A percentile compares a stretch with the other conserved stretches of the same genome.
Conservation (phyloP, 192 early-diverging fungal genomes). For the Oehlia diaphana region DNA sequence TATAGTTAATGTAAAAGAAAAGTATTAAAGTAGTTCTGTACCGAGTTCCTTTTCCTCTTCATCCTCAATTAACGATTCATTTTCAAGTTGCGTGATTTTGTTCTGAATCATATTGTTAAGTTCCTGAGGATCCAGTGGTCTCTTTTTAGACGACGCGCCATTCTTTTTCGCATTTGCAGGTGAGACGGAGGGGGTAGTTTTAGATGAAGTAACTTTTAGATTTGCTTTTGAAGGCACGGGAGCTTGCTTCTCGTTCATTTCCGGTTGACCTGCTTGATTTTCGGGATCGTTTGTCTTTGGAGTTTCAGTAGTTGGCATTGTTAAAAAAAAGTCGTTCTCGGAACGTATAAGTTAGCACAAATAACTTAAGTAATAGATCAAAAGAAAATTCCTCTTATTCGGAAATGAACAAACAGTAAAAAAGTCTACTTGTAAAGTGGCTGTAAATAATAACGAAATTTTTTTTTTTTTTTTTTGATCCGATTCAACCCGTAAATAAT, state of each 20-base stretch:
- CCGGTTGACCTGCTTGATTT: background rate
- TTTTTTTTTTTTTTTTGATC: too few relatives aligned
- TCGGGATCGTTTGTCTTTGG: background rate
- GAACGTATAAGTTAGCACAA: background rate
- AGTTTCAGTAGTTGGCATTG: constrained; percentile 19
- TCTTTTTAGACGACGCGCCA: constrained; percentile 33
- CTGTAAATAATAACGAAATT: background rate
- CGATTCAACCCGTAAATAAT: too few relatives aligned
- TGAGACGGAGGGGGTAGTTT: background rate
- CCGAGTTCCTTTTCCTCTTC: constrained; percentile 62
- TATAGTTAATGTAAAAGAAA: background rate
- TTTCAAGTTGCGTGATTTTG: constrained; percentile 59
- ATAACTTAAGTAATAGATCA: background rate
- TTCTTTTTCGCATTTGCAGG: constrained; percentile 4
- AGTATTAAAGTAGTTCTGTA: constrained; percentile 16
- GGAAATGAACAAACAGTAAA: background rate
- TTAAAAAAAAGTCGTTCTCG: background rate
- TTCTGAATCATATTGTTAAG: constrained; percentile 54
- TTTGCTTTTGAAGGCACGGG: background rate
- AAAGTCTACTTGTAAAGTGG: background rate
- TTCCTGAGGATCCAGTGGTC: constrained; percentile 48
- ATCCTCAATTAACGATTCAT: constrained; percentile 46
- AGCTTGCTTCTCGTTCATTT: background rate
- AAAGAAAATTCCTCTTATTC: background rate
- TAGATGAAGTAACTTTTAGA: background rate